Evolutionary conservation across 129 eudicot species (phyloP), one percentile per base, ranked within the genome.

Genomic region (Heracleum sosnowskyi): DNA sequence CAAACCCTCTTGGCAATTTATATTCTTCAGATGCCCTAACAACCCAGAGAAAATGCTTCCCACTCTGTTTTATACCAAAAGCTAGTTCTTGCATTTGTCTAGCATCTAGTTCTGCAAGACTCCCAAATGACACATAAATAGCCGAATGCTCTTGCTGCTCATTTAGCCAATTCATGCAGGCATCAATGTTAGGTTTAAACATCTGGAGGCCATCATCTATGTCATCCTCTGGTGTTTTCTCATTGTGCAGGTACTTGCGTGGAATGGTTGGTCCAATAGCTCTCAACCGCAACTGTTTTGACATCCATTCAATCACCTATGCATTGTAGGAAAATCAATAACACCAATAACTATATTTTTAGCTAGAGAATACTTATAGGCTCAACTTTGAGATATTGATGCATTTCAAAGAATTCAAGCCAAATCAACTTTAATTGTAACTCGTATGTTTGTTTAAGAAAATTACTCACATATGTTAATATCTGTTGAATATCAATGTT

Each of bases 151-250:
- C 9, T 18, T 35, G 10, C 11, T 53, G 68, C 26, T 78, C 7
- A 10, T 80, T 72, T 26, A 86, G 76, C 89, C 89, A 86, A 16
- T 66, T 75, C 73, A 78, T 73, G 81, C 83, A 83, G 13, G 37
- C n/a, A 29, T 37, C 66, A 64, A 42, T n/a, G 4, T n/a, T 39
- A 3, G 89, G 76, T 55, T 83, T 51, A 74, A 68, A 80, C 46
- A 28, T 7, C 33, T 13, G 47, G 29, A 49, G 53, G 28, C 74
- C 33, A 28, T 71, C 7, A 39, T 71, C 75, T 71, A 49, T 71
- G 31, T n/a, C n/a, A n/a, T n/a, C n/a, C n/a, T n/a, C n/a, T n/a
- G n/a, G n/a, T n/a, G n/a, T n/a, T n/a, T n/a, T 39, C 75, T 71
- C 26, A 20, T 39, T 29, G 41, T 39, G 49, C 42, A 71, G 49